Evolutionary conservation across 202 grass and related monocot species (phyloP), one percentile per base, ranked within the genome.

Genomic region (Brachypodium distachyon): DNA sequence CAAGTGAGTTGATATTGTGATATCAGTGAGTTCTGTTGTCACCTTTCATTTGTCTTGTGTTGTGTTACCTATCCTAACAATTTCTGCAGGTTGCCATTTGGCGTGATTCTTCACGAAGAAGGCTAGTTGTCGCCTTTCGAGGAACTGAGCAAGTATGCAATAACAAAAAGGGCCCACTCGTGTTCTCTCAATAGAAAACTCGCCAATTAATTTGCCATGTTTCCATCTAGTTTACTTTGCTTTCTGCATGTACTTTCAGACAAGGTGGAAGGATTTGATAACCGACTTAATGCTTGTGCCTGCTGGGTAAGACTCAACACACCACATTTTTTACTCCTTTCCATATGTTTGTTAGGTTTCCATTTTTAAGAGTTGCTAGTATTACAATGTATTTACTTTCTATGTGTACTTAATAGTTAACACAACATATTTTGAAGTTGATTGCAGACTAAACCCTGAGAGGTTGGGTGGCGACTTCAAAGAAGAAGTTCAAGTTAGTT

Each of bases 91-190:
- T 90, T 37, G 84, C 94, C 54, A 90, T 97, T 84, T 97, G 94
- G 94, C 88, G 94, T 82, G 94, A 97, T 90, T 86, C 86, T 72
- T 83, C 75, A 9, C 82, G 91, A 70, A 93, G 78, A 83, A 91
- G 88, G 64, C 58, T 97, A 40, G 84, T 97, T 66, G 79, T 97
- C 79, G 88, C 94, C 26, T 94, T 97, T 56, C 78, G 94, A 49
- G 94, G 94, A 70, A 97, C 94, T 73, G 94, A 97, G 87, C 93
- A 97, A 89, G 94, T 97, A 91, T 86, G 84, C 36, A 77, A 77
- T 77, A 66, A 73, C 61, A 87, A 65, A 31, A 64, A 80, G 76
- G 23, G 37, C 46, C 75, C 46, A 56, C 31, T 72, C 77, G 25
- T 52, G 2, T 52, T 77, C 28, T 63, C 42, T 80, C 43, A 67